Evolutionary conservation across 768 basidiomycete species (phyloP).

Genomic region (Lyophyllum semitale): DNA sequence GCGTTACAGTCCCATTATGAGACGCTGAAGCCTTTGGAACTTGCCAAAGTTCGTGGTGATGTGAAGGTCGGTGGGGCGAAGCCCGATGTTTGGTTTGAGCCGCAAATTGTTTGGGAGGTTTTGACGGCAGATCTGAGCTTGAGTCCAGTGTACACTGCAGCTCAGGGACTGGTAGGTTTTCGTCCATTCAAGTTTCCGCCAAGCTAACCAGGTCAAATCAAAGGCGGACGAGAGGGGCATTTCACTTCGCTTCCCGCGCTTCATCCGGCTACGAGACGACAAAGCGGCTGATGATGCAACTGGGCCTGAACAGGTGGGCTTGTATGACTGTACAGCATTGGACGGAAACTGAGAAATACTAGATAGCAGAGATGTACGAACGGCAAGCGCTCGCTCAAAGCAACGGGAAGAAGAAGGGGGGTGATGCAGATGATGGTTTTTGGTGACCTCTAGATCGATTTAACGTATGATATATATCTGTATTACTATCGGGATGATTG

Average conservation of each 20-base stretch:
- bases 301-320: constrained; percentile 81
- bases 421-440: constrained; percentile 75
- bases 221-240: constrained; percentile 90
- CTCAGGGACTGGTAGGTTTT: constrained; percentile 75
- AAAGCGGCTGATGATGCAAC: constrained; percentile 93
- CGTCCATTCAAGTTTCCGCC: constrained; percentile 2
- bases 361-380: constrained; percentile 96
- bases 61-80: constrained; percentile 91
- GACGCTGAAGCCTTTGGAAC: constrained; percentile 78
- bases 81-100: constrained; percentile 98
- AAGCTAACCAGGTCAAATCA: not conserved
- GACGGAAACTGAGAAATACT: constrained; percentile 5
- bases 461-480: constrained; percentile 20
- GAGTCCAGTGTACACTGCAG: constrained; percentile 96
- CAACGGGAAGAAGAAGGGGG: constrained; percentile 64
- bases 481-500: constrained; percentile 21
- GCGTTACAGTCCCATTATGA: constrained; percentile 78
- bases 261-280: constrained; percentile 90
- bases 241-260: constrained; percentile 94
- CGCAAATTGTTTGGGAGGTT: constrained; percentile 97
- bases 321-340: not conserved
- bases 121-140: constrained; percentile 95
- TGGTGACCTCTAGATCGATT: constrained; percentile 49
- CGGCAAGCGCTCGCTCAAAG: constrained; percentile 82
- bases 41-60: constrained; percentile 71